Evolutionary conservation across 2,329 filamentous ascomycete genomes (phyloP), one percentile per base, ranked within the genome.

Genomic region (Diaporthe citri): DNA sequence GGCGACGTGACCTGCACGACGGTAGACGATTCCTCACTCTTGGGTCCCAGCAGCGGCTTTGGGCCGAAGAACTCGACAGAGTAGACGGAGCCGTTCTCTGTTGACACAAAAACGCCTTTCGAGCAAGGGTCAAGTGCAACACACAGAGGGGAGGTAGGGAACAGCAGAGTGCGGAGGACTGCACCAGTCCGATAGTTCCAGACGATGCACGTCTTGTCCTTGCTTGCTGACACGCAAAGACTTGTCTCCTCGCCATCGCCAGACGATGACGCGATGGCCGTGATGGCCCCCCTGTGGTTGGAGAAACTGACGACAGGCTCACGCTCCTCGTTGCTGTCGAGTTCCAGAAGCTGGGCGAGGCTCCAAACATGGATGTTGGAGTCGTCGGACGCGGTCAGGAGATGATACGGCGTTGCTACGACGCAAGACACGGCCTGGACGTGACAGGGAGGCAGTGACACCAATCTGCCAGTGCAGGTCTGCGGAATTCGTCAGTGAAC

Each of bases 311-410:
- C 90, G 66, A 95, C 86, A 3, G 96, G 96, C 78, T 95, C 92
- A 84, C 84, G 90, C 80, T 89, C 88, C 72, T 86, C 86, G 67
- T 86, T 86, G 31, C 86, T 84, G 77, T 88, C 85, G 73, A 90
- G 84, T 76, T 91, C 89, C 3, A 98, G 88, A 15, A 98, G 90
- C 34, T 89, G 89, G 4, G 93, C 88, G 71, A 98, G 84, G 2
- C 95, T 95, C 97, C 97, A 99, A 76, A 98, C 93, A 83, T 97
- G 95, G 77, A 98, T 89, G 82, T 95, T 97, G 70, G 95, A 94
- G 86, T 99, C 97, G 78, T 93, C 90, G 3, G 94, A 96, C 55
- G 93, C 95, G 1, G 94, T 94, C 69, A 97, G 87, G 70, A 97
- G 84, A 83, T 95, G 93, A 79, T 91, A 91, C 62, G 91, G 93